Base-by-base conservation (phyloP, 2,329 filamentous ascomycete species). In the Leptosphaerulina australis region DNA sequence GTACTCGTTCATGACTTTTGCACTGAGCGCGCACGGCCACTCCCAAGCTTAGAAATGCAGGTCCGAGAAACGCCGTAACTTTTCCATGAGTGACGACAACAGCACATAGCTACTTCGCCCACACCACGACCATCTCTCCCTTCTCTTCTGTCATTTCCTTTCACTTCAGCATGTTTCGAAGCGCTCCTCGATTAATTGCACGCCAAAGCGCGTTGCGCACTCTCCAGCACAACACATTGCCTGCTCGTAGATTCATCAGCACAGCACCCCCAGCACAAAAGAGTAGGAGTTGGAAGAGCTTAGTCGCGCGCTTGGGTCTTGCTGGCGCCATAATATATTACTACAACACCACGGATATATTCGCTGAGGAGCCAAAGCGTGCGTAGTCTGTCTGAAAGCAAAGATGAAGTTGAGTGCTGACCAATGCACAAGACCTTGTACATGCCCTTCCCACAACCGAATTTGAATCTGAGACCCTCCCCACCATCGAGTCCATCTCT, bases 341-440 rank as follows among this genome's bases (percentile, higher is more conserved):
- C 75, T 99, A 97, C 75, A 96, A 91, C 78, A 97, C 91, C 6
- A 93, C 88, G 67, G 83, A 86, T 44, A 80, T 91, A 17, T 97
- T 97, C 73, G 89, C 91, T 12, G 90, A 97, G 65, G 88, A 95
- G 73, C 83, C 86, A 26, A 75, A 82, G 62, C 82, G 91, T 96
- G 82, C 61, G 88, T 9, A 9, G 6, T 9, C n/a, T 14, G 21
- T 9, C 11, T n/a, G n/a, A n/a, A n/a, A n/a, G n/a, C n/a, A n/a
- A n/a, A n/a, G n/a, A n/a, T n/a, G n/a, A n/a, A n/a, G n/a, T n/a
- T n/a, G n/a, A n/a, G 24, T 25, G 11, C 24, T 25, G 24, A 25
- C 24, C 11, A 25, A 11, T 11, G 11, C 11, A 6, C 24, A 25
- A 67, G 67, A 67, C 10, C 35, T 45, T 20, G 58, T 61, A 18